Conservation (phyloP, 306 rosid species). For the Vachellia collinsii region DNA sequence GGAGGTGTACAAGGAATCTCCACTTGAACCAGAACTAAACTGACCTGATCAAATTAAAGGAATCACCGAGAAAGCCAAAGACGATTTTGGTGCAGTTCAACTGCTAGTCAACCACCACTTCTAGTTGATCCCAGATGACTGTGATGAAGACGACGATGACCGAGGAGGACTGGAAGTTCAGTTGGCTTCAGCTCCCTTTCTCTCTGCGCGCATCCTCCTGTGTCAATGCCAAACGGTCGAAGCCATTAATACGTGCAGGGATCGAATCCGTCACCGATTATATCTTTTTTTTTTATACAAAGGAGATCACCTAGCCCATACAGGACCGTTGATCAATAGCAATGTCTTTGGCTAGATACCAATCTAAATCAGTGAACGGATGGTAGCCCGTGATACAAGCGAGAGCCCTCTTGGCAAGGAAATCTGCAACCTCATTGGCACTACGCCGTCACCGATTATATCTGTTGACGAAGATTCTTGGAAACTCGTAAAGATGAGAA, state of each 20-base stretch:
- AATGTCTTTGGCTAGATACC: no score
- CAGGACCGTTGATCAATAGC: no score
- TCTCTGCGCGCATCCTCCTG: constrained; percentile 35
- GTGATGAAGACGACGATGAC: background rate
- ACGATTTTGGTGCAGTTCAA: constrained; percentile 36
- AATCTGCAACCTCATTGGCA: no score
- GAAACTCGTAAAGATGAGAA: no score
- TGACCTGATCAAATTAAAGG: constrained; percentile 11
- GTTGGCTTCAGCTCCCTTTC: background rate
- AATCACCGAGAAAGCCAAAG: constrained; percentile 20
- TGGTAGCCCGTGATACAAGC: no score
- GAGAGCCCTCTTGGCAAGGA: no score
- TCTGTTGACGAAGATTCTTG: background rate
- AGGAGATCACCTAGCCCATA: no score
- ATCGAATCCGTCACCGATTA: constrained; percentile 52
- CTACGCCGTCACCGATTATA: no score
- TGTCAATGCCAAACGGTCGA: constrained; percentile 39
- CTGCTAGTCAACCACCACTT: constrained; percentile 29
- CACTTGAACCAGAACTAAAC: constrained; percentile 40
- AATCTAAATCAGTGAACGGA: no score
- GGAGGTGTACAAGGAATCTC: constrained; percentile 1
- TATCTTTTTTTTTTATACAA: no score
- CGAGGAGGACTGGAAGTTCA: background rate
- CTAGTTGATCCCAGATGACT: constrained; percentile 34
- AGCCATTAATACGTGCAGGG: constrained; percentile 31